Evolutionary conservation across 768 basidiomycete species (phyloP), one percentile per base, ranked within the genome.

Genomic region (Hypholoma sublateritium): DNA sequence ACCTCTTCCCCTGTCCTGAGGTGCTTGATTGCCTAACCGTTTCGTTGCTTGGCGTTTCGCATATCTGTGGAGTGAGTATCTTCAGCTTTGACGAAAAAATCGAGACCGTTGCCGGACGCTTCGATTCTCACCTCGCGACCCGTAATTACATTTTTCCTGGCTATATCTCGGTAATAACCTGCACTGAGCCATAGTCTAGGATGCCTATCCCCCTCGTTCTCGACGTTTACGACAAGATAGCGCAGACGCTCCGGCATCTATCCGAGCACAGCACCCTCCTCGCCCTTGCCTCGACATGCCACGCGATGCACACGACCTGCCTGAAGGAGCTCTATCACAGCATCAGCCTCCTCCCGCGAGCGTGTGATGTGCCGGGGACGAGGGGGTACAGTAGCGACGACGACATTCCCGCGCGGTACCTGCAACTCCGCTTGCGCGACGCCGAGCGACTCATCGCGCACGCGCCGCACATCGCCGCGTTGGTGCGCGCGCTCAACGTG

Each of bases 301-400:
- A 50, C 19, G 21, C 34, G 17, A 21, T 50, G 36, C 34, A 28
- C 5, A 13, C 19, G 9, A 11, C 37, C 4, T 50, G 50, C 17
- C 35, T 37, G 19, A 50, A 50, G 32, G 35, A 36, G 50, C 34
- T 50, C 8, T 50, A 39, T 22, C 36, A 36, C 35, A 50, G 35
- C 19, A 39, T 50, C 50, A 37, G 34, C 50, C 34, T 50, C 34
- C 35, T 50, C 13, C 50, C 50, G 21, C 50, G 50, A 6, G 24
- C 36, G 9, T 39, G 34, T 17, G 50, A 50, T 19, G 34, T 19
- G 2, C 35, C 17, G 0, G 50, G 50, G 9, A 39, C 36, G 11
- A 17, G 19, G 11, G 50, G 50, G 35, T 50, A 50, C 35, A 50
- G 50, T 19, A 50, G 50, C 21, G 36, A 37, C 50, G 50, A 50